Evolutionary conservation across 768 basidiomycete species (phyloP), one percentile per base, ranked within the genome.

Genomic region (Xerocomellus dryophilus): DNA sequence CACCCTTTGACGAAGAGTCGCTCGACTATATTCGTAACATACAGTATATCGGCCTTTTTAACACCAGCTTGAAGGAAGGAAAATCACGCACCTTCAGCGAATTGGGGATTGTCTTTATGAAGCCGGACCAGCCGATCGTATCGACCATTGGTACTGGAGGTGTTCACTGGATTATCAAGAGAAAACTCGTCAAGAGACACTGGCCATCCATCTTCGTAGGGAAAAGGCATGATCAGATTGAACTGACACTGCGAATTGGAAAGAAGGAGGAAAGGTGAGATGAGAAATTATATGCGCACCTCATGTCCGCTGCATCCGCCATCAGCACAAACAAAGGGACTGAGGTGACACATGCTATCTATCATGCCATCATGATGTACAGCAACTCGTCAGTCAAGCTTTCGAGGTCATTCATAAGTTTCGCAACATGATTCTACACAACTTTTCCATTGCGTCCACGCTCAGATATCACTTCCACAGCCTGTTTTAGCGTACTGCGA

Each of bases 1-100:
- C 83, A 85, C 32, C 78, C 80, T 57, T 77, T 77, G 47, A 67
- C 57, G 55, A 85, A 84, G 36, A 76, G 68, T 25, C 71, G 74
- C 57, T 78, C 76, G 15, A 83, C 83, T 84, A 47, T 47, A 47
- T 50, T 47, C 20, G 40, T 38, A 51, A 23, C 29, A 15, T 20
- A n/a, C n/a, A n/a, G n/a, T n/a, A 39, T 20, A 31, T 63, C 36
- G 17, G 38, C 29, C 36, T 36, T 25, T 44, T 27, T 12, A 11
- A 56, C 32, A 17, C 32, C 27, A n/a, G 35, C 27, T 32, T 11
- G 18, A 47, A 6, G 36, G 5, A 42, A 43, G 14, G 10, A 54
- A 17, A 36, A 50, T 43, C 47, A 61, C 76, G 56, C 53, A 83
- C 82, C 69, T 56, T 72, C 68, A n/a, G 63, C 48, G 56, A 74